These are phyloP conservation scores for Boletus tomentosulus DNA, from an alignment of 768 basidiomycete species.

Conservation along the genomic window DNA sequence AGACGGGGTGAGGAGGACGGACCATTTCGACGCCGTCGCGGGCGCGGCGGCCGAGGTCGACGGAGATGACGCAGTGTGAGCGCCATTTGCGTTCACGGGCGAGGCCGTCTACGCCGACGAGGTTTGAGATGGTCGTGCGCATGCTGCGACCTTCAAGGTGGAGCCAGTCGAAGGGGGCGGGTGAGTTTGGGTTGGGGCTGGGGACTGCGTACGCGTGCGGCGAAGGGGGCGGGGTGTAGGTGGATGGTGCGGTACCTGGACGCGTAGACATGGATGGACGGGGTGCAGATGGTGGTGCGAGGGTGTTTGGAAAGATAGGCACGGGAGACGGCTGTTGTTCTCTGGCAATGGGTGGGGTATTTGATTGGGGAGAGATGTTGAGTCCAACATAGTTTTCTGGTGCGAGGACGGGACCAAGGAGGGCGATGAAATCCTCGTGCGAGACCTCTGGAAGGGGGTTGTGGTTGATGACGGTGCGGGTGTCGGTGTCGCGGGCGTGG, in stretches of 20 bases:
- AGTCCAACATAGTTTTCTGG: constrained; percentile 63
- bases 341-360: constrained; percentile 16
- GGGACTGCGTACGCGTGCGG: constrained; percentile 18
- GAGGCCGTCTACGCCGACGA: constrained; percentile 75
- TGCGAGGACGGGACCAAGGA: constrained; percentile 75
- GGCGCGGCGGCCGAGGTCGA: constrained; percentile 71
- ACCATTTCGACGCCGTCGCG: constrained; percentile 80
- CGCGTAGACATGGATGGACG: constrained; percentile 34
- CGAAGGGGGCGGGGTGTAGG: constrained; percentile 7
- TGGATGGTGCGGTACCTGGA: constrained; percentile 26
- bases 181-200: constrained; percentile 48
- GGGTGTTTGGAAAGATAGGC: constrained; percentile 22
- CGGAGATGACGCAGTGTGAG: constrained; percentile 73
- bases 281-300: constrained; percentile 23
- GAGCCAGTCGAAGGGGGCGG: constrained; percentile 82
- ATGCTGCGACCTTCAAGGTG: constrained; percentile 81
- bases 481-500: constrained; percentile 62
- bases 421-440: constrained; percentile 79
- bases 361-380: constrained; percentile 14
- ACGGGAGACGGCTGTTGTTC: constrained; percentile 30
- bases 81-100: constrained; percentile 84
- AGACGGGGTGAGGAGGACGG: constrained; percentile 28
- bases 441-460: constrained; percentile 85
- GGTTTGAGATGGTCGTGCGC: constrained; percentile 74
- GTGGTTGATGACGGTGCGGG: constrained; percentile 76